Evolutionary conservation across 345 rosid genomes (phyloP), one percentile per base, ranked within the genome.

Genomic region (Eucalyptus tenuipes): DNA sequence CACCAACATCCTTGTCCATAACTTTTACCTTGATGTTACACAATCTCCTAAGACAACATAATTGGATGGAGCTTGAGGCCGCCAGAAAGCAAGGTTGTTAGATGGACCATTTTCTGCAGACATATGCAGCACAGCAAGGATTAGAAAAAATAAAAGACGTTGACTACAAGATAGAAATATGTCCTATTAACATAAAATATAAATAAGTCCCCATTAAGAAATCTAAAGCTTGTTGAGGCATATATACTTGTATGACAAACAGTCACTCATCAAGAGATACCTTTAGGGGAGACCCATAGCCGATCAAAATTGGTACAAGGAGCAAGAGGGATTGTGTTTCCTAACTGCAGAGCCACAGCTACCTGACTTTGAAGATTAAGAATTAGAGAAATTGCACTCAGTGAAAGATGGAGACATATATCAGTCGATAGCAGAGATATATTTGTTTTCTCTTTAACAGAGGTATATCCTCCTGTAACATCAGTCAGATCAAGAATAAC

Each of bases 1-100:
- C 57, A 31, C 17, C 53, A 64, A 5, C 17, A 40, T 47, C 33
- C 16, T 80, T 47, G 40, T 86, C 47, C 84, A 37, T 11, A 75
- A 86, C n/a, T 61, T 87, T 91, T 92, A 97, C 99, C 98, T 98
- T 90, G 99, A 96, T 42, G 99, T 98, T 93, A 98, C 97, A 92
- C 99, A 98, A 90, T 98, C 99, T 90, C 99, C 99, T 91, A 98
- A 89, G 88, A 96, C 95, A 91, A 96, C 99, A 94, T 96, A 98
- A 91, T 98, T 96, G 82, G 99, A 90, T 64, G 99, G 99, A 91
- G 99, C 97, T 87, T 91, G 95, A 90, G 99, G 98, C 91, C 99
- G 95, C 99, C 99, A 98, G 90, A 98, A 94, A 59, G 99, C 96
- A 88, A 98, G 98, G 88, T 93, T 95, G 92, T 95, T 94, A 90